Conservation (phyloP, 1,139 yeast species). For the Sugiyamaella japonica region DNA sequence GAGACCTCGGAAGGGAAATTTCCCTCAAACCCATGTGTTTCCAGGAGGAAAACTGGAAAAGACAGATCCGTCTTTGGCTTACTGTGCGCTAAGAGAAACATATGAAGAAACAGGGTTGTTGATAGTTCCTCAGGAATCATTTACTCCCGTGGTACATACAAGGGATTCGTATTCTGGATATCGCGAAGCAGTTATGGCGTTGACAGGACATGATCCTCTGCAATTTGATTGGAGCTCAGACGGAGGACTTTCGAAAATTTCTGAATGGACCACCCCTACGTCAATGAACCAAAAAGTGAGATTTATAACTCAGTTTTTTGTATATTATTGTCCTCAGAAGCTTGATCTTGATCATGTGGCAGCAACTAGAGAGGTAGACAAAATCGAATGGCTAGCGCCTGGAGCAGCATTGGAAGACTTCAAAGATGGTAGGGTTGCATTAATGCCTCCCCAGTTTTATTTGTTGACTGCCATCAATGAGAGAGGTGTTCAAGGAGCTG, state of each 20-base stretch:
- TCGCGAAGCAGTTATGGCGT: constrained; percentile 23
- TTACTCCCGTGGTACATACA: constrained; percentile 23
- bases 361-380: constrained; percentile 26
- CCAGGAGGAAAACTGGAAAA: constrained; percentile 40
- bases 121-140: constrained; percentile 26
- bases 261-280: constrained; percentile 39
- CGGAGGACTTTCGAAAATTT: constrained; percentile 20
- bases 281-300: constrained; percentile 28
- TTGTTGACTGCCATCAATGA: constrained; percentile 29
- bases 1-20: constrained; percentile 37
- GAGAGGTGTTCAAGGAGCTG: constrained; percentile 25
- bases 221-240: constrained; percentile 23
- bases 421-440: constrained; percentile 27
- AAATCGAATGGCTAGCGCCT: constrained; percentile 38
- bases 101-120: constrained; percentile 40
- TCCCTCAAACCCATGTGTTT: constrained; percentile 38
- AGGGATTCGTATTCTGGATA: constrained; percentile 21
- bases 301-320: constrained; percentile 36
- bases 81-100: constrained; percentile 40
- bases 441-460: constrained; percentile 41
- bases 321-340: constrained; percentile 28
- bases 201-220: constrained; percentile 18
- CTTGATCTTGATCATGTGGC: constrained; percentile 22
- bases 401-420: constrained; percentile 31
- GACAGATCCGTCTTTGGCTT: constrained; percentile 32